Evolutionary conservation across 1,284 basidiomycete genomes (phyloP).

Genomic region (Gastroboletus turbinatus): DNA sequence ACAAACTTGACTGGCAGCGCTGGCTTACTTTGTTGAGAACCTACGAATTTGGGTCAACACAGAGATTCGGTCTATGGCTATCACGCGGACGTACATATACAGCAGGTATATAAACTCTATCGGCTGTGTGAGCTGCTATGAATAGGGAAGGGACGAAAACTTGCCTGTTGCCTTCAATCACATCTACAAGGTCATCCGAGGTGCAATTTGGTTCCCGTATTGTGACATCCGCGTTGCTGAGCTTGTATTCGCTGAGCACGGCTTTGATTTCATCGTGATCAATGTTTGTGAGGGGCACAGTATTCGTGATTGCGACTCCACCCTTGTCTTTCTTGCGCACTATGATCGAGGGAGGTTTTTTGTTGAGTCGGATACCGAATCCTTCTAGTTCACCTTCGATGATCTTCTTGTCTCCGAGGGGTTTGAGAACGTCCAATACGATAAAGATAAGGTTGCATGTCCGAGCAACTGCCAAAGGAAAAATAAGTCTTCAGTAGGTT

Average conservation of each 20-base stretch:
- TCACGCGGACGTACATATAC: constrained; percentile 65
- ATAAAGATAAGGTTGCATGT: constrained; percentile 99
- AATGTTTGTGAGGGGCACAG: constrained; percentile 95
- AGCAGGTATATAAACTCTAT: constrained; percentile 90
- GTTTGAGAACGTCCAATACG: constrained; percentile 96
- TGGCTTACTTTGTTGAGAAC: constrained; percentile 70
- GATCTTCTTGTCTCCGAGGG: constrained; percentile 90
- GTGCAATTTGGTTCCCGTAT: constrained; percentile 94
- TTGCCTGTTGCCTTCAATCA: constrained; percentile 89
- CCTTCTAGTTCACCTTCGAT: constrained; percentile 94
- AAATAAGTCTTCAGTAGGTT: constrained; percentile 14
- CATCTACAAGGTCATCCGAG: constrained; percentile 96
- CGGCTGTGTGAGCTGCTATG: constrained; percentile 6
- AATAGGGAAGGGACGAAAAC: constrained; percentile 13
- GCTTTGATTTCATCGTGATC: constrained; percentile 97
- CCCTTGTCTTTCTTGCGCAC: constrained; percentile 95
- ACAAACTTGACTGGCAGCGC: background rate
- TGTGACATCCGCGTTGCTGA: constrained; percentile 89
- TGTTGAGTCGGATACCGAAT: constrained; percentile 96
- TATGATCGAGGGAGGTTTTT: constrained; percentile 87
- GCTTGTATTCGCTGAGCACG: constrained; percentile 90
- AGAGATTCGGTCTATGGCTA: background rate
- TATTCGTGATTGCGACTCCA: constrained; percentile 91
- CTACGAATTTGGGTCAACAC: constrained; percentile 35
- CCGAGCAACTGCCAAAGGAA: constrained; percentile 69